A percentile compares a stretch with the other conserved stretches of the same genome.
phyloP scores from a whole-genome alignment of 495 filamentous ascomycete genomes.

The Penicillium mononematosum region DNA sequence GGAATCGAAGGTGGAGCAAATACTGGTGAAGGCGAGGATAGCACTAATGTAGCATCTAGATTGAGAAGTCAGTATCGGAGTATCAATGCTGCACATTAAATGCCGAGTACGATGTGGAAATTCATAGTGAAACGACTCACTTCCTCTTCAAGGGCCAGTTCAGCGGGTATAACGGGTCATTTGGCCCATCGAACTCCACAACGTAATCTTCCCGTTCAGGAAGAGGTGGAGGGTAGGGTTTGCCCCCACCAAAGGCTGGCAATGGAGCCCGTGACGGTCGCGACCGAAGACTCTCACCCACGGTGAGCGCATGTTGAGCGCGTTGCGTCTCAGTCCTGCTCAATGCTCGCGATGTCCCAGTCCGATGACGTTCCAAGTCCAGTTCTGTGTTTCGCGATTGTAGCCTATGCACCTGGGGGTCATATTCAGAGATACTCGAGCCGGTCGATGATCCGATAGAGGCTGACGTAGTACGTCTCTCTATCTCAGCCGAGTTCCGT shows the following conservation, averaged over 20 bases:
- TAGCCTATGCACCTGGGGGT: slow-evolving; percentile 29
- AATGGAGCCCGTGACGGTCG: slow-evolving; percentile 47
- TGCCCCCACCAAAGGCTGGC: slow-evolving; percentile 61
- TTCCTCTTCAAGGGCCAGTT: slow-evolving; percentile 79
- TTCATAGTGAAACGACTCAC: slow-evolving; percentile 32
- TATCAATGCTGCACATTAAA: background rate
- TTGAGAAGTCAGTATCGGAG: background rate
- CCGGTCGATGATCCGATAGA: slow-evolving; percentile 23
- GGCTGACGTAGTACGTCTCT: slow-evolving; percentile 23
- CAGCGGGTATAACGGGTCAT: slow-evolving; percentile 75
- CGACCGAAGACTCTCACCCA: slow-evolving; percentile 37
- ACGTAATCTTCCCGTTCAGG: slow-evolving; percentile 74
- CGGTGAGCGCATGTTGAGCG: slow-evolving; percentile 38
- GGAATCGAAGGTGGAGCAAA: slow-evolving; percentile 42
- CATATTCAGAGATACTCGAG: slow-evolving; percentile 35
- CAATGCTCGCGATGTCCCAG: slow-evolving; percentile 53
- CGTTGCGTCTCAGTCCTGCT: slow-evolving; percentile 64
- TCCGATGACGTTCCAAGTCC: slow-evolving; percentile 64
- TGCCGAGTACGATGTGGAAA: background rate
- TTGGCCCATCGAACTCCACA: slow-evolving; percentile 73
- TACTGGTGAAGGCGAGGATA: slow-evolving; percentile 41
- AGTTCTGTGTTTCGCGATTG: slow-evolving; percentile 55
- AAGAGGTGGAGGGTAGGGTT: slow-evolving; percentile 71
- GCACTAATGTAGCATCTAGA: slow-evolving; percentile 29
- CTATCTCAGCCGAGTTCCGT: slow-evolving; percentile 9